Conservation (phyloP, 768 basidiomycete species). For the Macrolepiota fuliginosa region DNA sequence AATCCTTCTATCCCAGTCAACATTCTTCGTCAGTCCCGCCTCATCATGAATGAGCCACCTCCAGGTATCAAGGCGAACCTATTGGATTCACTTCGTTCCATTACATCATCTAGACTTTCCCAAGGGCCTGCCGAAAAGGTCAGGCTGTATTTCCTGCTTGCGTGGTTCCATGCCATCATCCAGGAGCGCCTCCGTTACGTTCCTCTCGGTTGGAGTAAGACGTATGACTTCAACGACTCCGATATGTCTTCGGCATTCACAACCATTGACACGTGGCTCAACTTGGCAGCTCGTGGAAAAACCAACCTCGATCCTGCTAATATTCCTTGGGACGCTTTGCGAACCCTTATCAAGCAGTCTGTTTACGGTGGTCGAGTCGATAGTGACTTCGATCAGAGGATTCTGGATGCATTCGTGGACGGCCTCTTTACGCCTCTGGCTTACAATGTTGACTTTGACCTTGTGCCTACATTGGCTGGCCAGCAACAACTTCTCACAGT, state of each 20-base stretch:
- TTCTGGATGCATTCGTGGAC: constrained; percentile 93
- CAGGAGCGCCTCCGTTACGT: constrained; percentile 96
- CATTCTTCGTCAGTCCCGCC: constrained; percentile 91
- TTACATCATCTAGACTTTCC: constrained; percentile 66
- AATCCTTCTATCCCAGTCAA: constrained; percentile 95
- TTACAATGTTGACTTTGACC: constrained; percentile 91
- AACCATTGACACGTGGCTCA: constrained; percentile 92
- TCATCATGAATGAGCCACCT: constrained; percentile 98
- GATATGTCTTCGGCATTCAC: constrained; percentile 91
- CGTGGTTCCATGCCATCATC: constrained; percentile 99
- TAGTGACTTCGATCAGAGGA: constrained; percentile 91
- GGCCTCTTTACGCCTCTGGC: constrained; percentile 82
- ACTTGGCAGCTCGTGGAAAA: constrained; percentile 75
- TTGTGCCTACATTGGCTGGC: constrained; percentile 66
- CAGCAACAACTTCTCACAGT: constrained; percentile 54
- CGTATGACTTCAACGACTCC: constrained; percentile 98
- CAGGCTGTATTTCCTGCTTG: constrained; percentile 91
- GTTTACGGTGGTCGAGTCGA: constrained; percentile 95
- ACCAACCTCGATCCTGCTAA: constrained; percentile 89
- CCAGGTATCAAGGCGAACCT: constrained; percentile 97
- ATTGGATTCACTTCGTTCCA: constrained; percentile 80
- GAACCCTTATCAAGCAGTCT: constrained; percentile 91
- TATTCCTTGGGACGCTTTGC: constrained; percentile 96
- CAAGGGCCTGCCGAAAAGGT: constrained; percentile 93
- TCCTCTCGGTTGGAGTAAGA: constrained; percentile 95